phyloP scores from a whole-genome alignment of 345 rosid genomes.

The Sapria himalayana region DNA sequence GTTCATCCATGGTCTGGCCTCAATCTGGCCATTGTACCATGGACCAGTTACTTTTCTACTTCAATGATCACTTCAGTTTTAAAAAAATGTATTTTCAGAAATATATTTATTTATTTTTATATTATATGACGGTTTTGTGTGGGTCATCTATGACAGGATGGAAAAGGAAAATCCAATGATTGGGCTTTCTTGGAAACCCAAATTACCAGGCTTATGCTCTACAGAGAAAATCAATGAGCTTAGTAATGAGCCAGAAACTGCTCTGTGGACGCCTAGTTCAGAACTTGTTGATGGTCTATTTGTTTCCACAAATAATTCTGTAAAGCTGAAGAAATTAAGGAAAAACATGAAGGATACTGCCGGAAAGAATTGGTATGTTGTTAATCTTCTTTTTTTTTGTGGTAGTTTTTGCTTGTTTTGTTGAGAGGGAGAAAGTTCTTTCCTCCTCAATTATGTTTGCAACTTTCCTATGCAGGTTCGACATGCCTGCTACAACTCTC shows the following conservation, averaged over 20 bases:
- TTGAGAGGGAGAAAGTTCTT: background rate
- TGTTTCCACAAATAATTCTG: conserved; percentile 56
- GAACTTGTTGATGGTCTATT: conserved; percentile 71
- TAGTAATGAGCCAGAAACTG: conserved; percentile 9
- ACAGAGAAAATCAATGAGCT: conserved; percentile 1
- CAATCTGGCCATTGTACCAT: too few relatives aligned
- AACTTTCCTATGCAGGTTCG: conserved; percentile 34
- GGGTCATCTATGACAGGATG: too few relatives aligned
- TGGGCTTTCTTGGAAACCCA: conserved; percentile 75
- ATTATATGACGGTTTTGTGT: too few relatives aligned
- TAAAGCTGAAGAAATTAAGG: conserved; percentile 41
- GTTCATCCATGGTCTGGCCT: too few relatives aligned
- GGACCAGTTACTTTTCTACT: too few relatives aligned
- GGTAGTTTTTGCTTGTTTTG: background rate
- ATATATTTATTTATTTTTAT: too few relatives aligned
- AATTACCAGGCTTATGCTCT: conserved; percentile 21
- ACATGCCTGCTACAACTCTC: conserved; percentile 74
- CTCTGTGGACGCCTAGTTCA: conserved; percentile 37
- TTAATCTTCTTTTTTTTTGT: background rate
- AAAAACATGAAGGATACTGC: conserved; percentile 55
- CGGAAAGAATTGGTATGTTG: conserved; percentile 44
- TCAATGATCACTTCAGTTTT: too few relatives aligned
- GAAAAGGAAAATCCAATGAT: conserved; percentile 38
- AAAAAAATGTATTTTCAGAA: too few relatives aligned
- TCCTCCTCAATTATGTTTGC: background rate